Evolutionary conservation across 2,329 filamentous ascomycete genomes (phyloP).

Genomic region (Monilinia fructigena): DNA sequence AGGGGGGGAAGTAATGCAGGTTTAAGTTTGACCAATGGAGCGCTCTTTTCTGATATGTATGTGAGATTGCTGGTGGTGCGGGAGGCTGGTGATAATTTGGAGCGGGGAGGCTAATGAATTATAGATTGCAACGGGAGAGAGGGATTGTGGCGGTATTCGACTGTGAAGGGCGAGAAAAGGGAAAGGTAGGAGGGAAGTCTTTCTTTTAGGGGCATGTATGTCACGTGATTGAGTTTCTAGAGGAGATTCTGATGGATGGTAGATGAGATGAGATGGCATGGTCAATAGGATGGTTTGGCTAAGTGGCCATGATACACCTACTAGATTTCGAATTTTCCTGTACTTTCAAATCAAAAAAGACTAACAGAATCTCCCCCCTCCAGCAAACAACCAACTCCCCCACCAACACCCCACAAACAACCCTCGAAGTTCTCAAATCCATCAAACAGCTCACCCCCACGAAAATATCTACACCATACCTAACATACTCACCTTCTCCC

Average conservation of each 20-base stretch:
- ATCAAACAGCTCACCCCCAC: constrained; percentile 47
- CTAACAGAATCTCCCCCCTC: not conserved
- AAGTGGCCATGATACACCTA: not conserved
- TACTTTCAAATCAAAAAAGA: not conserved
- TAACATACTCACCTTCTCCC: constrained; percentile 85
- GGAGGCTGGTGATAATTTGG: not conserved
- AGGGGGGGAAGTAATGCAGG: not conserved
- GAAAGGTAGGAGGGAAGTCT: constrained; percentile 7
- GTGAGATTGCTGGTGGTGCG: not conserved
- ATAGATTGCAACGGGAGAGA: not conserved
- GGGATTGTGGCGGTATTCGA: constrained; percentile 3
- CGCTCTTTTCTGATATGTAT: constrained; percentile 11
- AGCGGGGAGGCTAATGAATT: not conserved
- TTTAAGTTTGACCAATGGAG: not conserved
- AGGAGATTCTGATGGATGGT: not conserved
- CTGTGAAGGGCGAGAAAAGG: not conserved
- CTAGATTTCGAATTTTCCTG: not conserved
- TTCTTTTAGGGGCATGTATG: not conserved
- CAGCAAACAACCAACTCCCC: not conserved
- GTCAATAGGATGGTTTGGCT: not conserved
- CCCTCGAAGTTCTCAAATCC: constrained; percentile 32
- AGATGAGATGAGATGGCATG: not conserved
- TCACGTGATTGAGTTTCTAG: constrained; percentile 1
- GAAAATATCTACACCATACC: constrained; percentile 98
- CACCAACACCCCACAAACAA: constrained; percentile 27